Percentiles rank a stretch among this genome's conserved stretches.
Evolutionary conservation across 108 stramenopile genomes (phyloP).

Genomic region (Skeletonema potamos): DNA sequence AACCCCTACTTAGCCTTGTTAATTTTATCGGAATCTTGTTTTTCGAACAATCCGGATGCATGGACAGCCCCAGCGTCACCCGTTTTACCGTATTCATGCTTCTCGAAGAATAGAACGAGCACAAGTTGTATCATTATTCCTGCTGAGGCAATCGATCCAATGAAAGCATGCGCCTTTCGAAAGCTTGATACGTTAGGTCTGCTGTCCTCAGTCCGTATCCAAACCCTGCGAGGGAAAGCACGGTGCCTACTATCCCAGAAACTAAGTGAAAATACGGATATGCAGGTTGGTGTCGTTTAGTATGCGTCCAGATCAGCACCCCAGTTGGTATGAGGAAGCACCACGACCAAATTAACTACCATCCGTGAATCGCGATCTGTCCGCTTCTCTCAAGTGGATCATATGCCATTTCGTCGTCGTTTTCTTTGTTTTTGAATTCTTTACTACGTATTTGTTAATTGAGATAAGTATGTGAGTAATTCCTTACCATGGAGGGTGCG

Average conservation of each 20-base stretch:
- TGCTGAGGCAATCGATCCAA: conserved; percentile 8
- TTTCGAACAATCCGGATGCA: too few relatives aligned
- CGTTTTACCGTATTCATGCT: too few relatives aligned
- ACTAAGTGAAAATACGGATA: not conserved
- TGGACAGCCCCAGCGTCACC: not conserved
- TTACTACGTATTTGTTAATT: too few relatives aligned
- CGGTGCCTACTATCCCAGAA: not conserved
- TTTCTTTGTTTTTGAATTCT: not conserved
- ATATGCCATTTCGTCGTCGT: not conserved
- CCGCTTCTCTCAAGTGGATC: conserved; percentile 2
- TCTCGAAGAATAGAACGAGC: not conserved
- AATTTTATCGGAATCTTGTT: too few relatives aligned
- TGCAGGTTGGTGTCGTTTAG: not conserved
- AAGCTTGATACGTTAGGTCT: not conserved
- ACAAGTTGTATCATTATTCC: not conserved
- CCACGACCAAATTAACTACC: conserved; percentile 8
- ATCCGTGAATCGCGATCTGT: conserved; percentile 2
- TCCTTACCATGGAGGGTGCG: too few relatives aligned
- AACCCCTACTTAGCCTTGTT: too few relatives aligned
- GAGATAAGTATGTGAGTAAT: too few relatives aligned
- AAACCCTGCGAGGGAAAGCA: conserved; percentile 5
- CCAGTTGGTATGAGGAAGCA: conserved; percentile 9
- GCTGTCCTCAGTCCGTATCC: not conserved
- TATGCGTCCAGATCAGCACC: conserved; percentile 9
- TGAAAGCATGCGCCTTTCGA: conserved; percentile 8